Percentiles rank a stretch among this genome's conserved stretches.
Evolutionary conservation across 352 stramenopile genomes (phyloP).

Genomic region (Phytophthora pseudosyringae): DNA sequence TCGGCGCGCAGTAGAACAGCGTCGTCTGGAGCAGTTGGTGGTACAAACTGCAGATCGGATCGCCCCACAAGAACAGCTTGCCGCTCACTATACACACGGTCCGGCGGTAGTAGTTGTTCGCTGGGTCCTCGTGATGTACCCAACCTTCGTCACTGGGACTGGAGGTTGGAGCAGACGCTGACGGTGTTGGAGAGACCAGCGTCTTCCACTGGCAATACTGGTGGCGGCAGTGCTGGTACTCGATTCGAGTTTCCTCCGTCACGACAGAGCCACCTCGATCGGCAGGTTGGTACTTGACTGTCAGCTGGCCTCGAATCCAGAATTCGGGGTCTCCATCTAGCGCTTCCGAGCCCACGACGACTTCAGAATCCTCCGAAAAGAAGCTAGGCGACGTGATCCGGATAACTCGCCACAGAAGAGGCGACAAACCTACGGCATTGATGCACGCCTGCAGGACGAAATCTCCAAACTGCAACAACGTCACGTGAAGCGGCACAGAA

Average conservation of each 20-base stretch:
- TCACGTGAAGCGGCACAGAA: conserved; percentile 28
- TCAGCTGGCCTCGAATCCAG: conserved; percentile 35
- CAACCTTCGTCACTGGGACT: conserved; percentile 26
- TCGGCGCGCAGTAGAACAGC: conserved; percentile 56
- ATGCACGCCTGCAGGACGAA: conserved; percentile 49
- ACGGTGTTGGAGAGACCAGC: conserved; percentile 20
- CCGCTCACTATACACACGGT: conserved; percentile 35
- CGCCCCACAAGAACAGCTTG: conserved; percentile 51
- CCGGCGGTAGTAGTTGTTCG: conserved; percentile 30
- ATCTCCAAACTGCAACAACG: conserved; percentile 33
- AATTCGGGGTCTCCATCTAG: conserved; percentile 27
- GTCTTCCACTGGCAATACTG: conserved; percentile 37
- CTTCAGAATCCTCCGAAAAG: conserved; percentile 21
- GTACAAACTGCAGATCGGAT: conserved; percentile 66
- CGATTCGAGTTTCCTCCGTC: conserved; percentile 31
- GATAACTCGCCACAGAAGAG: conserved; percentile 53
- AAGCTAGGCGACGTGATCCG: conserved; percentile 19
- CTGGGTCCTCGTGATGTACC: conserved; percentile 27
- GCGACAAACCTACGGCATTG: conserved; percentile 22
- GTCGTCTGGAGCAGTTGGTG: conserved; percentile 62
- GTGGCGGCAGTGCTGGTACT: conserved; percentile 33
- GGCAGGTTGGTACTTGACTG: conserved; percentile 31
- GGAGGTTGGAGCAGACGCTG: conserved; percentile 1
- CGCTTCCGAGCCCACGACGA: neutral
- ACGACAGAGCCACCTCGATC: conserved; percentile 12